Percentiles rank a stretch among this genome's conserved stretches.
Conservation (phyloP, 441 rosid species). For the Populus trichocarpa region DNA sequence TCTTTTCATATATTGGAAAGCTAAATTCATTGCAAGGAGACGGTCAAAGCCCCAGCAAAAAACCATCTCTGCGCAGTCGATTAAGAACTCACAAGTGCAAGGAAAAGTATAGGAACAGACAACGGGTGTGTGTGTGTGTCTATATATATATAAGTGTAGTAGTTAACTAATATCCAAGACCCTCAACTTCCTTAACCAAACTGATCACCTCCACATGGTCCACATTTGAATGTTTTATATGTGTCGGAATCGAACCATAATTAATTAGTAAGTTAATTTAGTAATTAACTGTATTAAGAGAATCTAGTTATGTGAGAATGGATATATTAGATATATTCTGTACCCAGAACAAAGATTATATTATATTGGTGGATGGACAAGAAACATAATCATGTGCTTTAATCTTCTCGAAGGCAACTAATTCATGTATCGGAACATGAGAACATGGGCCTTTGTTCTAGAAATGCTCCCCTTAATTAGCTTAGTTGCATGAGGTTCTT, state of each 20-base stretch:
- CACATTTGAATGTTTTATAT: constrained; percentile 7
- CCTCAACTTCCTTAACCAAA: constrained; percentile 11
- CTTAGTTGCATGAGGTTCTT: background rate
- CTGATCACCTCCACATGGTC: background rate
- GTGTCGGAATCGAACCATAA: constrained; percentile 15
- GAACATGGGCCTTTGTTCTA: constrained; percentile 30
- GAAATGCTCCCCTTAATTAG: constrained; percentile 1
- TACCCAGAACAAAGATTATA: constrained; percentile 11
- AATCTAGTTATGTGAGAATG: constrained; percentile 15
- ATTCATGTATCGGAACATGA: constrained; percentile 13
- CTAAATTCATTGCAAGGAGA: constrained; percentile 23
- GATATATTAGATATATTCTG: constrained; percentile 28
- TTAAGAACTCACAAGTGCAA: background rate
- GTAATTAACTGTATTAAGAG: constrained; percentile 18
- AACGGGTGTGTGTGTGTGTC: too few species aligned
- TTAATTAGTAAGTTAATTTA: constrained; percentile 16
- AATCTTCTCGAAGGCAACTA: background rate
- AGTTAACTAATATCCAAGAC: background rate
- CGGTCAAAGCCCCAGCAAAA: constrained; percentile 11
- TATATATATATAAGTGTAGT: too few species aligned
- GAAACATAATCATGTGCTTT: constrained; percentile 19
- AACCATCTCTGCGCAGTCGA: constrained; percentile 6
- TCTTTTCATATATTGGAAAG: background rate
- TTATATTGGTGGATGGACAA: constrained; percentile 7
- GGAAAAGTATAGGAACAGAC: background rate